Conservation (phyloP, 192 early-diverging fungal genomes). For the Coemansia sp. region DNA sequence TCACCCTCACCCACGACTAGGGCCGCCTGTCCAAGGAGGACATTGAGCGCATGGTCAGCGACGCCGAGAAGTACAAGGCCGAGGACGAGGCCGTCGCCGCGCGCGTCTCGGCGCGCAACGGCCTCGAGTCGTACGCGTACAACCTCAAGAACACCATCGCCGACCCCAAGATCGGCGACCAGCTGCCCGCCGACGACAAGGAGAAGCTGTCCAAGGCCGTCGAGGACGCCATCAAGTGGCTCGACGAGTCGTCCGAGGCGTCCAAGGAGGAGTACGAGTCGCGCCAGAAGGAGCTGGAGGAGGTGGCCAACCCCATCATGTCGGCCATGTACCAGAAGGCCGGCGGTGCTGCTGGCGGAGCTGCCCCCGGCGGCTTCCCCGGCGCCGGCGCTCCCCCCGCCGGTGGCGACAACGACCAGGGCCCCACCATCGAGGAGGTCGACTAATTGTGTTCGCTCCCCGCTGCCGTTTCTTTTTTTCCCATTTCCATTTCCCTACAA, state of each 20-base stretch:
- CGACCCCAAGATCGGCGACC: conserved; percentile 78
- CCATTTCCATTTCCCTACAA: background rate
- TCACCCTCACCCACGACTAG: conserved; percentile 99
- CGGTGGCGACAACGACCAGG: conserved; percentile 43
- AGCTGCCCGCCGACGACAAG: conserved; percentile 87
- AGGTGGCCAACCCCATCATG: conserved; percentile 96
- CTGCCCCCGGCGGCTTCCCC: conserved; percentile 75
- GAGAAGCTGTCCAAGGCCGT: conserved; percentile 76
- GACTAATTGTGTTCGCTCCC: conserved; percentile 52
- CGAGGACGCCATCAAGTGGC: conserved; percentile 92
- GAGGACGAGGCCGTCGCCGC: conserved; percentile 94
- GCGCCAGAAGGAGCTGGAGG: conserved; percentile 93
- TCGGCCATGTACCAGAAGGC: conserved; percentile 84
- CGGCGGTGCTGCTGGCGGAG: conserved; percentile 65
- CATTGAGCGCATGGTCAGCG: conserved; percentile 94
- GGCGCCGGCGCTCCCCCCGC: conserved; percentile 48
- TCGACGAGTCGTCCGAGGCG: conserved; percentile 91
- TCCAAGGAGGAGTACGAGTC: conserved; percentile 97
- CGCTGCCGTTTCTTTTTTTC: background rate
- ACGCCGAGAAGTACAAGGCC: conserved; percentile 94
- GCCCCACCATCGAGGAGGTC: conserved; percentile 72
- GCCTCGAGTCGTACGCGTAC: conserved; percentile 95
- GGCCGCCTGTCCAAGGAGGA: conserved; percentile 97
- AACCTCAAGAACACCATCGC: conserved; percentile 90
- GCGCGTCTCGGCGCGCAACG: conserved; percentile 90